Base-by-base conservation (phyloP, 306 rosid genomes). In the Delonix regia region DNA sequence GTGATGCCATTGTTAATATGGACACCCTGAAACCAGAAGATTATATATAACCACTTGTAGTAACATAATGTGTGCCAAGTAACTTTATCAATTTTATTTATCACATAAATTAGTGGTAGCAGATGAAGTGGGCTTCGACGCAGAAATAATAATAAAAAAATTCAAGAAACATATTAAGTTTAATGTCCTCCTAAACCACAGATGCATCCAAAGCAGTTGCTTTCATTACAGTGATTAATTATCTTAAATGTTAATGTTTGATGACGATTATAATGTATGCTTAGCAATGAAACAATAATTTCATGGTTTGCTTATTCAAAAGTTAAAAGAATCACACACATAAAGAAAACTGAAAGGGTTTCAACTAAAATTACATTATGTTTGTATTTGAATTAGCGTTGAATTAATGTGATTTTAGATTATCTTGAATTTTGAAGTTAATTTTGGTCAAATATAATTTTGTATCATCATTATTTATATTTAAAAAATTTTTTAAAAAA, bases 41-140 rank as follows among this genome's bases (percentile, higher is more conserved):
- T n/a, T 21, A 30, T 28, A 61, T 61, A 15, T 30, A 2, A 67
- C 34, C n/a, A 45, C 34, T 42, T 22, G 34, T 13, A 14, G 53
- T 36, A 41, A 41, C 1, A 22, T 15, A 22, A 1, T 2, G 9
- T 44, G 15, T 8, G 38, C 22, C 21, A 22, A 11, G 25, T 44
- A 68, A 22, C 33, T 44, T 24, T 68, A 7, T 68, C 21, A 6
- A 24, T 33, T 67, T 22, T 24, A 68, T 45, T 47, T 44, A 45
- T 48, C n/a, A 22, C 25, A 9, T 44, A 15, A 44, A 41, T 7
- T 42, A 44, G 48, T 42, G 39, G 6, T 25, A 57, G 34, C 3
- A 39, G 34, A 12, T 13, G 21, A 9, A 69, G 74, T 69, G 74
- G 51, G 12, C 41, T 69, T 15, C 42, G 39, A 47, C 74, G 74